Percentiles rank a stretch among this genome's conserved stretches.
Evolutionary conservation across 1,139 yeast species (phyloP).

Genomic region (Yamadazyma taylorii): DNA sequence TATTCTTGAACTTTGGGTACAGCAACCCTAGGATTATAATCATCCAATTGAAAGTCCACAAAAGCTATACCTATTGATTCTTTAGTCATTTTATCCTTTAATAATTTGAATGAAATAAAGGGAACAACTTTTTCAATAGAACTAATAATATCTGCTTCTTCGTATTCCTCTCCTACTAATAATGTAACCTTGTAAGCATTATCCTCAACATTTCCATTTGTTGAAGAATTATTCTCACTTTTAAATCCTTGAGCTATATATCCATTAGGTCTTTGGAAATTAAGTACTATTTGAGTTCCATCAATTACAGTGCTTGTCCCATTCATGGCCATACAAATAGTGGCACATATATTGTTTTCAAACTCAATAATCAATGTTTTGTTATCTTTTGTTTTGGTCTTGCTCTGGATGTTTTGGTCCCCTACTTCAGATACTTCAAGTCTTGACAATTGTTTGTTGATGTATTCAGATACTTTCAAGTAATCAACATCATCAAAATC

Average conservation of each 20-base stretch:
- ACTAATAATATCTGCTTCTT: constrained; percentile 28
- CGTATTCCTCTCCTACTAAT: constrained; percentile 23
- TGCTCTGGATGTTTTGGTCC: constrained; percentile 34
- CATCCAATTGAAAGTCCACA: constrained; percentile 31
- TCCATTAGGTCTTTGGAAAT: constrained; percentile 58
- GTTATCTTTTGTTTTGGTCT: constrained; percentile 37
- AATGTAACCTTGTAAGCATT: constrained; percentile 38
- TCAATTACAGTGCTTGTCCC: constrained; percentile 27
- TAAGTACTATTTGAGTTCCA: constrained; percentile 23
- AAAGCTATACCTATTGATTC: constrained; percentile 42
- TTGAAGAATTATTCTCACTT: constrained; percentile 16
- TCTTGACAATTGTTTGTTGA: constrained; percentile 41
- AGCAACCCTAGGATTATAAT: constrained; percentile 13
- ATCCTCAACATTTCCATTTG: constrained; percentile 28
- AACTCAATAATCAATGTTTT: constrained; percentile 51
- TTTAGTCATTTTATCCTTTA: constrained; percentile 39
- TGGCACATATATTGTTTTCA: constrained; percentile 55
- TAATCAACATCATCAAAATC: constrained; percentile 43
- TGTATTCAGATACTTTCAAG: constrained; percentile 40
- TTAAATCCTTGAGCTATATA: constrained; percentile 47
- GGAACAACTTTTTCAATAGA: constrained; percentile 24
- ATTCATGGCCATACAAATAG: constrained; percentile 52
- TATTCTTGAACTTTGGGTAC: constrained; percentile 19
- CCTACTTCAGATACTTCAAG: constrained; percentile 25
- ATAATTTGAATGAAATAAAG: constrained; percentile 29